Evolutionary conservation across 768 basidiomycete genomes (phyloP).

Genomic region (Pilatotrama ljubarskyi): DNA sequence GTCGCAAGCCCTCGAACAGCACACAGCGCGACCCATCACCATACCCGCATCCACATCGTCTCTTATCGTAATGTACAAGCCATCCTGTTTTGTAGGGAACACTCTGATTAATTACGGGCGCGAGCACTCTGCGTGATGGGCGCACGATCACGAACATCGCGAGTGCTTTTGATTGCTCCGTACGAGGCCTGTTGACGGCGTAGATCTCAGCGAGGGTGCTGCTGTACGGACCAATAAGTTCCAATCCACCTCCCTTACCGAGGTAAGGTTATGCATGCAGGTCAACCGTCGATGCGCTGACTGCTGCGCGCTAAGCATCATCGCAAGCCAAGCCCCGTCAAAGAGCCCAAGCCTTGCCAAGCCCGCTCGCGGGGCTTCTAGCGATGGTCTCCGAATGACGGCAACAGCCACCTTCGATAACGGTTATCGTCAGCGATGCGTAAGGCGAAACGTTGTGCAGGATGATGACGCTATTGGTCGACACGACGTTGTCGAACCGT

Average conservation of each 20-base stretch:
- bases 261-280: too few relatives aligned
- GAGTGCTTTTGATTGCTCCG: too few relatives aligned
- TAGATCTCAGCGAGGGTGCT: too few relatives aligned
- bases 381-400: neutral
- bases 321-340: conserved; percentile 4
- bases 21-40: neutral
- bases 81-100: neutral
- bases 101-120: neutral
- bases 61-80: neutral
- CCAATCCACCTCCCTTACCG: too few relatives aligned
- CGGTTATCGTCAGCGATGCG: neutral
- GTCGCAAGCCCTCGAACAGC: neutral
- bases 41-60: too few relatives aligned
- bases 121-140: too few relatives aligned
- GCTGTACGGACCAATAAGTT: too few relatives aligned
- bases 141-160: too few relatives aligned
- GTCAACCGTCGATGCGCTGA: too few relatives aligned
- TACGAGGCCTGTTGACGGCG: too few relatives aligned
- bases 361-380: neutral
- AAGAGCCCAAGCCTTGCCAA: conserved; percentile 12
- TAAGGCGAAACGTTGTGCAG: neutral
- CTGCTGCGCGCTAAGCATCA: neutral
- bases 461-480: neutral
- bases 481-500: too few relatives aligned
- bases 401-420: neutral